Percentiles rank a stretch among this genome's conserved stretches.
Evolutionary conservation across 179 eudicot species (phyloP).

Genomic region (Carnegiea gigantea): DNA sequence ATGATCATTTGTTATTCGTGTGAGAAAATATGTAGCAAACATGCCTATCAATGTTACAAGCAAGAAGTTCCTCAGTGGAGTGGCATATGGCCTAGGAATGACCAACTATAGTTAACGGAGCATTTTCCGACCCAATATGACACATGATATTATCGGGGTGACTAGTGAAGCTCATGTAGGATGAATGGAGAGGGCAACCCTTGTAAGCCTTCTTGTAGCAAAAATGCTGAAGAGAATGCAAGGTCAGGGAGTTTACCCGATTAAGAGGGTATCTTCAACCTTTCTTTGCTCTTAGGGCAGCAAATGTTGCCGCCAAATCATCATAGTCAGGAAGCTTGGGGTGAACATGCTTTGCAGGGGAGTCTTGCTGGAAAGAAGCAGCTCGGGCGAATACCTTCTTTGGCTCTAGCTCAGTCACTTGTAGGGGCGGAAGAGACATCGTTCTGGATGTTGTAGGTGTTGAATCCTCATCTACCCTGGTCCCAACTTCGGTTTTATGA

Average conservation of each 20-base stretch:
- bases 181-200: not conserved
- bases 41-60: conserved; percentile 8
- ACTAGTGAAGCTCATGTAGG: not conserved
- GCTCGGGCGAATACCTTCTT: conserved; percentile 75
- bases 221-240: conserved; percentile 13
- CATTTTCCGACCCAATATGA: not conserved
- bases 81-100: not conserved
- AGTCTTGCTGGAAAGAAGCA: conserved; percentile 70
- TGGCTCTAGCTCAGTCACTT: conserved; percentile 41
- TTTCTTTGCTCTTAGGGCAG: conserved; percentile 55
- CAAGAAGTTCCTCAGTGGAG: conserved; percentile 13
- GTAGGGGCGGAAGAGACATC: conserved; percentile 67
- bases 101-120: not conserved
- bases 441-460: conserved; percentile 55
- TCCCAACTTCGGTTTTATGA: conserved; percentile 23
- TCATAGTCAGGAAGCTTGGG: conserved; percentile 96
- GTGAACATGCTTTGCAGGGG: conserved; percentile 80
- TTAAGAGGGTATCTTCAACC: conserved; percentile 19
- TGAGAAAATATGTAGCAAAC: not conserved
- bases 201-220: not conserved
- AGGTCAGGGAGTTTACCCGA: conserved; percentile 19
- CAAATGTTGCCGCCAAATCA: conserved; percentile 89
- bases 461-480: conserved; percentile 16
- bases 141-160: not conserved
- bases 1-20: not conserved